Percentiles rank a stretch among this genome's conserved stretches.
Conservation (phyloP, 2,329 filamentous ascomycete species). For the Colletotrichum orchidophilum region DNA sequence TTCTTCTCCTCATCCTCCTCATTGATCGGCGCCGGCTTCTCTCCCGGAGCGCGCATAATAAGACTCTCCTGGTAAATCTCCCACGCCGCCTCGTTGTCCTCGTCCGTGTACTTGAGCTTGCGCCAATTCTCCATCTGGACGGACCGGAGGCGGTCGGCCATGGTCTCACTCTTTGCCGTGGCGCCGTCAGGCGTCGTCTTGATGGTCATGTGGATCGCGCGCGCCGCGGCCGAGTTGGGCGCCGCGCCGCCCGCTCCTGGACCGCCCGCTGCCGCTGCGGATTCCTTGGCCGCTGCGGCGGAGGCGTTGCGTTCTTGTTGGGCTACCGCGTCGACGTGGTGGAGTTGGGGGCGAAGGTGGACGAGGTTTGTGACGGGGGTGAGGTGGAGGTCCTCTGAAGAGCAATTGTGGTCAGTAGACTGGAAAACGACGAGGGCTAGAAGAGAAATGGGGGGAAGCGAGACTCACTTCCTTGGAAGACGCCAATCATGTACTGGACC, state of each 20-base stretch:
- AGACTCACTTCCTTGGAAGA: conserved; percentile 81
- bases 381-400: conserved; percentile 81
- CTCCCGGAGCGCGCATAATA: conserved; percentile 54
- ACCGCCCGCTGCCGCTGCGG: conserved; percentile 46
- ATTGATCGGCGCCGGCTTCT: background rate
- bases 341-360: conserved; percentile 89
- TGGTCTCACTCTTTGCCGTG: conserved; percentile 73
- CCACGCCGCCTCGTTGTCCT: conserved; percentile 81
- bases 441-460: background rate
- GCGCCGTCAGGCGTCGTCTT: conserved; percentile 79
- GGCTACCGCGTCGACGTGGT: conserved; percentile 86
- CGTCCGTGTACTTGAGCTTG: conserved; percentile 81
- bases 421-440: background rate
- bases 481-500: conserved; percentile 89
- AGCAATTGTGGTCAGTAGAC: background rate
- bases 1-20: conserved; percentile 39
- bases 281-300: conserved; percentile 48
- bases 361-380: conserved; percentile 85
- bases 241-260: conserved; percentile 47
- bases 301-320: conserved; percentile 72
- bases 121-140: conserved; percentile 89
- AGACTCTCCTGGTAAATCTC: conserved; percentile 78
- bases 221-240: conserved; percentile 62
- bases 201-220: conserved; percentile 86
- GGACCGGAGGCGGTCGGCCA: conserved; percentile 76